phyloP scores from a whole-genome alignment of 345 rosid genomes.

The Gossypium turneri region DNA sequence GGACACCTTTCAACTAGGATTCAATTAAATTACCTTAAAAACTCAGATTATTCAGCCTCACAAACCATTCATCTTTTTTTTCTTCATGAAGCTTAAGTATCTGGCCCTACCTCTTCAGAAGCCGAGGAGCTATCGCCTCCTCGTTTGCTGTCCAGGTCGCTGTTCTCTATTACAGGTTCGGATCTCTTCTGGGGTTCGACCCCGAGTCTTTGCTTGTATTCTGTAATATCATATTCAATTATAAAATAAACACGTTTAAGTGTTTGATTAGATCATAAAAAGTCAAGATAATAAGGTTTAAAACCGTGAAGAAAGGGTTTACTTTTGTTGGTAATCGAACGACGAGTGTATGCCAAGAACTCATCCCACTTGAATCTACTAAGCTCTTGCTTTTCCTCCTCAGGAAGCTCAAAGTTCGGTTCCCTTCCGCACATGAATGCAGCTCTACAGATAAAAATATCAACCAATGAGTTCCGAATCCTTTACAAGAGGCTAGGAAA shows the following conservation, averaged over 20 bases:
- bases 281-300: neutral
- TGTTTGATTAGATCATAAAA: neutral
- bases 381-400: too few species aligned
- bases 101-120: neutral
- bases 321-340: slow-evolving; percentile 37
- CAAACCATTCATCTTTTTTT: neutral
- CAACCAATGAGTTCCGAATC: neutral
- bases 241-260: neutral
- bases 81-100: slow-evolving; percentile 32
- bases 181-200: slow-evolving; percentile 36
- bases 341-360: too few species aligned
- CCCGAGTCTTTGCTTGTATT: slow-evolving; percentile 64
- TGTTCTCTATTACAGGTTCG: slow-evolving; percentile 28
- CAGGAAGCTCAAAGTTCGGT: too few species aligned
- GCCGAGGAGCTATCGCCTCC: neutral
- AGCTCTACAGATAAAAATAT: too few species aligned
- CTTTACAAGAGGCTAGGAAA: neutral
- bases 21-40: slow-evolving; percentile 7
- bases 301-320: slow-evolving; percentile 20
- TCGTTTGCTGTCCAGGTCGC: slow-evolving; percentile 7
- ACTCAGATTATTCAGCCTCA: slow-evolving; percentile 22
- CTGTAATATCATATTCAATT: slow-evolving; percentile 29
- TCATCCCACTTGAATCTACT: too few species aligned
- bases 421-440: too few species aligned
- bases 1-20: slow-evolving; percentile 23